phyloP scores from a whole-genome alignment of 2,329 filamentous ascomycete species.

The Huntiella bhutanensis region DNA sequence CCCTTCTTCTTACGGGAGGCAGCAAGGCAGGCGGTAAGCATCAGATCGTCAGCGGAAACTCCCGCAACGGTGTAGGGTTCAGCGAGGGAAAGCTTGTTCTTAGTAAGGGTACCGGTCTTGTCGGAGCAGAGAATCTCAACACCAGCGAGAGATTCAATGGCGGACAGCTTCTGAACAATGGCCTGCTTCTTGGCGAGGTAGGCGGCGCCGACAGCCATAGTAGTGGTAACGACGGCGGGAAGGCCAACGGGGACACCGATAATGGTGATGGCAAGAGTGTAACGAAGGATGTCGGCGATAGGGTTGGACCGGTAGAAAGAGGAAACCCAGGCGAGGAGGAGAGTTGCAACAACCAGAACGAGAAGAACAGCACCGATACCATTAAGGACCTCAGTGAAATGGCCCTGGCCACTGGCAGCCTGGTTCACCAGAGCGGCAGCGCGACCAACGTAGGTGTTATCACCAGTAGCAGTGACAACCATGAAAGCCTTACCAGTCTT shows the following conservation, averaged over 20 bases:
- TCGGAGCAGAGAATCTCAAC: no score
- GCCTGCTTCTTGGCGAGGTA: no score
- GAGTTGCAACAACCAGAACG: constrained; percentile 59
- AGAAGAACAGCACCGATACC: constrained; percentile 67
- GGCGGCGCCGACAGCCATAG: constrained; percentile 82
- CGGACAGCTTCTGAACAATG: no score
- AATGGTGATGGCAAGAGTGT: constrained; percentile 76
- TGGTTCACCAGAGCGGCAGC: constrained; percentile 70
- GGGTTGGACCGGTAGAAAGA: constrained; percentile 74
- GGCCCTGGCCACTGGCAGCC: constrained; percentile 34
- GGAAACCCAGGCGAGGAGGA: constrained; percentile 71
- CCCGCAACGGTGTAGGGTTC: constrained; percentile 71
- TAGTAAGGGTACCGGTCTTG: no score
- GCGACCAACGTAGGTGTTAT: constrained; percentile 78
- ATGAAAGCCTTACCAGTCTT: constrained; percentile 80
- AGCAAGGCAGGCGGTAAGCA: constrained; percentile 60
- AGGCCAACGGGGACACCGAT: constrained; percentile 87
- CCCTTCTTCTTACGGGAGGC: no score
- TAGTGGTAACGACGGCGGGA: constrained; percentile 80
- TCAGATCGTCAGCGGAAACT: constrained; percentile 71
- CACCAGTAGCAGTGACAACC: constrained; percentile 66
- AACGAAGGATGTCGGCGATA: constrained; percentile 62
- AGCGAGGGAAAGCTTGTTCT: constrained; percentile 36
- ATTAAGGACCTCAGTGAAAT: constrained; percentile 50
- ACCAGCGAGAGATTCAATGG: no score